Conservation (phyloP, 495 filamentous ascomycete genomes). For the Amphirosellinia nigrospora region DNA sequence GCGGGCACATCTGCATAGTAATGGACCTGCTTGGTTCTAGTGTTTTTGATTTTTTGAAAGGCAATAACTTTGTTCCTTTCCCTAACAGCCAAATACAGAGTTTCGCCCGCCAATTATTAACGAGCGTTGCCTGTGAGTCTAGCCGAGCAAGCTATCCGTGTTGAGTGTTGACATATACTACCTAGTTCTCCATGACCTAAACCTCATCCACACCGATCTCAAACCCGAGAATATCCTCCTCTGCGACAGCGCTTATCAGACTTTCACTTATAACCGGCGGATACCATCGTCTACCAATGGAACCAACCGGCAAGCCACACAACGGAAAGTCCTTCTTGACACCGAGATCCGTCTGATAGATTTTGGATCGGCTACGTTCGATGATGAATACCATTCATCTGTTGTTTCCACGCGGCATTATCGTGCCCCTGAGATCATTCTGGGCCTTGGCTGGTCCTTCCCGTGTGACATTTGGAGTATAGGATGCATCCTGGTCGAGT, state of each 20-base stretch:
- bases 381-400: constrained; percentile 97
- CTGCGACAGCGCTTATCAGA: constrained; percentile 88
- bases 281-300: constrained; percentile 90
- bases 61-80: constrained; percentile 92
- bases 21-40: constrained; percentile 95
- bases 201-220: constrained; percentile 96
- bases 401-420: constrained; percentile 97
- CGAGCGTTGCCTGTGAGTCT: constrained; percentile 94
- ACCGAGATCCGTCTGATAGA: constrained; percentile 97
- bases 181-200: constrained; percentile 91
- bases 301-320: constrained; percentile 75
- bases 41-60: constrained; percentile 97
- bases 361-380: constrained; percentile 96
- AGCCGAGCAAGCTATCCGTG: not conserved
- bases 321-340: constrained; percentile 86
- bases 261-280: constrained; percentile 93
- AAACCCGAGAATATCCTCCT: constrained; percentile 99
- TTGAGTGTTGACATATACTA: constrained; percentile 38
- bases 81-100: constrained; percentile 99
- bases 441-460: constrained; percentile 96
- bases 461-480: constrained; percentile 99
- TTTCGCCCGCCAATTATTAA: constrained; percentile 93
- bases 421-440: constrained; percentile 94
- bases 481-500: constrained; percentile 98
- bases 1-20: constrained; percentile 98